A percentile compares a stretch with the other conserved stretches of the same genome.
phyloP scores from a whole-genome alignment of 2,329 filamentous ascomycete genomes.

The Colletotrichum tropicale region DNA sequence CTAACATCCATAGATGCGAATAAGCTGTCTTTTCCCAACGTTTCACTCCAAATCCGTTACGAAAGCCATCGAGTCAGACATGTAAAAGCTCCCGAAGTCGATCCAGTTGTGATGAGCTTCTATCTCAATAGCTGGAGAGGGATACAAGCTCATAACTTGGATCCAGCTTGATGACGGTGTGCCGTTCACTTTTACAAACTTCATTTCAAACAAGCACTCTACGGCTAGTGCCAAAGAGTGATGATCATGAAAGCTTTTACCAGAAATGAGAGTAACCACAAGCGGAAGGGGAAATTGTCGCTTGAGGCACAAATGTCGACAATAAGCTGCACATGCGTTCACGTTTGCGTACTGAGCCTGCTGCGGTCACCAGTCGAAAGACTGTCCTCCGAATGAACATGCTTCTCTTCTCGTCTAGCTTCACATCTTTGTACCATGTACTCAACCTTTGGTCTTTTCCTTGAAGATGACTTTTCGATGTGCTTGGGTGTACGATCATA shows the following conservation, averaged over 20 bases:
- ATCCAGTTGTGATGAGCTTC: neutral
- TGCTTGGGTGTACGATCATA: too few relatives aligned
- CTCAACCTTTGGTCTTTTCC: too few relatives aligned
- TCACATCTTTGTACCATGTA: too few relatives aligned
- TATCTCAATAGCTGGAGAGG: rapidly evolving
- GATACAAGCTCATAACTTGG: too few relatives aligned
- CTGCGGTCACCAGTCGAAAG: neutral
- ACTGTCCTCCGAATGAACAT: too few relatives aligned
- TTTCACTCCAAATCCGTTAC: rapidly evolving
- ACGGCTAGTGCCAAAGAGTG: neutral
- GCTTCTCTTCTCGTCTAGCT: too few relatives aligned
- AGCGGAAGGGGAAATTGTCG: neutral
- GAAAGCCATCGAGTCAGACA: neutral
- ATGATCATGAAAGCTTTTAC: neutral
- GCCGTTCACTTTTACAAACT: neutral
- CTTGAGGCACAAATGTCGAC: neutral
- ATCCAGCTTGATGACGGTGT: too few relatives aligned
- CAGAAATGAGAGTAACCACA: neutral
- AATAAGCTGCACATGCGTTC: neutral
- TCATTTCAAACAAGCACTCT: neutral
- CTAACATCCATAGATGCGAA: neutral
- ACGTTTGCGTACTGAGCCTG: neutral
- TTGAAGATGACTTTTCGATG: too few relatives aligned
- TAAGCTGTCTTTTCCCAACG: neutral
- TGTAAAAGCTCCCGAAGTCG: neutral